Conservation (phyloP, 805 yeast species). For the Starmerella stigmatis region DNA sequence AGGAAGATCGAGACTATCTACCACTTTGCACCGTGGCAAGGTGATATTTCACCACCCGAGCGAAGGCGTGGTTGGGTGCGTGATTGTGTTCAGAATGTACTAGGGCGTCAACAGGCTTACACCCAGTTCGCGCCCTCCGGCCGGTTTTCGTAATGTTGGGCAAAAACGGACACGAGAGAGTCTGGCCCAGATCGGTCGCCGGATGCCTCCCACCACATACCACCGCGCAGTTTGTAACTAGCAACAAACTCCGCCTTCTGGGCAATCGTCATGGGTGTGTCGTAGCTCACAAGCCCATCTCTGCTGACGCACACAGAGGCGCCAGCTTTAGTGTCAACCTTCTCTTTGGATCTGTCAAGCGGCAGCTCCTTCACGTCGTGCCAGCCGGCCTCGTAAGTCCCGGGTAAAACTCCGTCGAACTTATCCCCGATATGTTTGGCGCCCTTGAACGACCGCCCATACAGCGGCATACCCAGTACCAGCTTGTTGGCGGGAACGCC, state of each 20-base stretch:
- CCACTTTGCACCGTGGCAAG: too few relatives aligned
- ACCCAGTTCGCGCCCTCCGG: not conserved
- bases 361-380: constrained; percentile 52
- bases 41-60: too few relatives aligned
- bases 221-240: constrained; percentile 55
- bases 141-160: not conserved
- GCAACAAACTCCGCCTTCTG: constrained; percentile 52
- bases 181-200: constrained; percentile 43
- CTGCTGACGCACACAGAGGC: constrained; percentile 42
- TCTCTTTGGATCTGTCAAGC: constrained; percentile 35
- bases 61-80: too few relatives aligned
- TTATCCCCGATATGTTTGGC: constrained; percentile 36
- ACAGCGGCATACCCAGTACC: constrained; percentile 77
- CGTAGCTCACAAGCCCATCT: constrained; percentile 49
- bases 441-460: constrained; percentile 51
- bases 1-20: too few relatives aligned
- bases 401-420: constrained; percentile 37
- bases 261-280: constrained; percentile 43
- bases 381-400: constrained; percentile 39
- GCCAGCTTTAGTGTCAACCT: constrained; percentile 42
- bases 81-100: too few relatives aligned
- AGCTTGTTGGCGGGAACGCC: constrained; percentile 45
- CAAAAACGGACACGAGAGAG: not conserved
- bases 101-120: not conserved
- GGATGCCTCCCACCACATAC: constrained; percentile 90